Evolutionary conservation across 2,329 filamentous ascomycete species (phyloP).

Genomic region (Pseudopyrenochaeta lycopersici): DNA sequence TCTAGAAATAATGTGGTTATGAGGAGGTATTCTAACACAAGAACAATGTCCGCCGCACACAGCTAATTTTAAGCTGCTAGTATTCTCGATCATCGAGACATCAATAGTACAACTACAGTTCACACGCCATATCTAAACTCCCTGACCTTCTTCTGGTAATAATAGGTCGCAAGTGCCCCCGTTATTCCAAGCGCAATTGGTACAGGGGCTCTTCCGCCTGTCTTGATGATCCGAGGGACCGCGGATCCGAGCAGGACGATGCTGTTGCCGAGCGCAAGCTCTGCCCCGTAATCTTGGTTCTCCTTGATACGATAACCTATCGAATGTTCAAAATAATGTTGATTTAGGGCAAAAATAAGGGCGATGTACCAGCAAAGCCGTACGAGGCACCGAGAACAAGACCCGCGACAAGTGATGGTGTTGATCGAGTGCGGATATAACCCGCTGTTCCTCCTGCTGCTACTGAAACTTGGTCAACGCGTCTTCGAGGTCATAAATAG

Average conservation of each 20-base stretch:
- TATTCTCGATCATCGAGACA: too few relatives aligned
- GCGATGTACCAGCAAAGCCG: constrained; percentile 31
- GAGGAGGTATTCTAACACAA: too few relatives aligned
- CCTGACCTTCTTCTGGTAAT: constrained; percentile 42
- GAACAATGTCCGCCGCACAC: too few relatives aligned
- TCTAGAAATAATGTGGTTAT: too few relatives aligned
- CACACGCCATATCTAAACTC: constrained; percentile 41
- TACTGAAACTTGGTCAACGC: constrained; percentile 25
- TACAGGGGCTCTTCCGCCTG: constrained; percentile 36
- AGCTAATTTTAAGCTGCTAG: too few relatives aligned
- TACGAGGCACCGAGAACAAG: constrained; percentile 36
- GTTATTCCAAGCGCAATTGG: constrained; percentile 36
- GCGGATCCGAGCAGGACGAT: constrained; percentile 33
- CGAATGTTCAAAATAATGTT: too few relatives aligned
- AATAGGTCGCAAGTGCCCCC: constrained; percentile 33
- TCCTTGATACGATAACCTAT: constrained; percentile 39
- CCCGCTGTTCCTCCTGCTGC: constrained; percentile 38
- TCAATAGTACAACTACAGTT: too few relatives aligned
- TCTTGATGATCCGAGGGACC: constrained; percentile 37
- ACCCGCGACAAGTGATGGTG: constrained; percentile 37
- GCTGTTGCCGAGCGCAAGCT: constrained; percentile 39
- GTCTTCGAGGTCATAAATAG: neutral
- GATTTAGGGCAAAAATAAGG: too few relatives aligned
- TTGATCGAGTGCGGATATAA: constrained; percentile 39
- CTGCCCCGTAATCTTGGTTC: constrained; percentile 40